Percentiles rank a stretch among this genome's conserved stretches.
These are phyloP conservation scores for Ailanthus altissimus DNA, from an alignment of 345 rosid species.

Conservation along the genomic window DNA sequence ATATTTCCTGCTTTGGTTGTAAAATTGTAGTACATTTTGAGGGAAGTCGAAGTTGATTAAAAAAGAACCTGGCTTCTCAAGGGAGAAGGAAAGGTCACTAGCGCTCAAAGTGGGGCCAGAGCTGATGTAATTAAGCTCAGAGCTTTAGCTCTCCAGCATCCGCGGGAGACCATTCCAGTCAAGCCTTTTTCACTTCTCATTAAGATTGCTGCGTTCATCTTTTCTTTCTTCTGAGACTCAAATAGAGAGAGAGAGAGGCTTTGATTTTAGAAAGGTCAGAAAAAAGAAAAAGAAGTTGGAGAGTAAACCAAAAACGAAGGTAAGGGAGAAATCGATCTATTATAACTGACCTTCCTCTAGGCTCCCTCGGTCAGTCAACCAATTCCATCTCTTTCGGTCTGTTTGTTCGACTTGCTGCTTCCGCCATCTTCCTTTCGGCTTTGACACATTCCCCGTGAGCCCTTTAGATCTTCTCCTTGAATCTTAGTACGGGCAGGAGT, in stretches of 20 bases:
- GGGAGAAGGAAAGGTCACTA: conserved; percentile 22
- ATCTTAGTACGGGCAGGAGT: too few species aligned
- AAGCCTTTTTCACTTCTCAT: conserved; percentile 10
- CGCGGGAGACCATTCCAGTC: background rate
- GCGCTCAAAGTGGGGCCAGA: background rate
- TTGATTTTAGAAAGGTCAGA: background rate
- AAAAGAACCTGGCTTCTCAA: conserved; percentile 36
- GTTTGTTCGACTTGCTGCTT: too few species aligned
- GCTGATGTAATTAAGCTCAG: conserved; percentile 5
- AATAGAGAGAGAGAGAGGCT: background rate
- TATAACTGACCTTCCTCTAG: too few species aligned
- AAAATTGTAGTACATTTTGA: conserved; percentile 15
- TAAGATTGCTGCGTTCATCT: conserved; percentile 18
- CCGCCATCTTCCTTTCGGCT: too few species aligned
- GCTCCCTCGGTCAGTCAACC: too few species aligned
- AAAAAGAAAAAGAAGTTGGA: too few species aligned
- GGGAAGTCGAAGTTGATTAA: conserved; percentile 30
- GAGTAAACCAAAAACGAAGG: too few species aligned
- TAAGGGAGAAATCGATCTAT: too few species aligned
- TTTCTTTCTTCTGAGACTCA: background rate
- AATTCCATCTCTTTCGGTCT: too few species aligned
- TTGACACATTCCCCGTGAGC: too few species aligned
- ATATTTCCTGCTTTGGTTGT: background rate
- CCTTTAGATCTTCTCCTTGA: too few species aligned
- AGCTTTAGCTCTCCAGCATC: conserved; percentile 18